phyloP scores from a whole-genome alignment of 2,329 filamentous ascomycete species.

The Exutisphaerella laricina region DNA sequence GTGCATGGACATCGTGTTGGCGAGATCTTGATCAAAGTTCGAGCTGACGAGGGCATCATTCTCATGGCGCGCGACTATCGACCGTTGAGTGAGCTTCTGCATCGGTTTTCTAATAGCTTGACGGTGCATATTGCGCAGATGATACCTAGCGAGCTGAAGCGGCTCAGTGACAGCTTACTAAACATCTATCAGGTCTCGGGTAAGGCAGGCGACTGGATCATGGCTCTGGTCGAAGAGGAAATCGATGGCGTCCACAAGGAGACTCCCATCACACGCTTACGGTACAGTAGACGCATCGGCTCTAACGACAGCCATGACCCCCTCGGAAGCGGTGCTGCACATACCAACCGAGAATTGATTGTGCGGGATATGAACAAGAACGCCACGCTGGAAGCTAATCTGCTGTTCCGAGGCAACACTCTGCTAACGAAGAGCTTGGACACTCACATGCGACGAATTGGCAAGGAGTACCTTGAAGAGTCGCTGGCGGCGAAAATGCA shows the following conservation, averaged over 20 bases:
- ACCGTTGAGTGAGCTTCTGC: conserved; percentile 72
- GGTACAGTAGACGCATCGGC: conserved; percentile 61
- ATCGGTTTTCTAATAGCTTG: conserved; percentile 75
- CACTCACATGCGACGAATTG: conserved; percentile 89
- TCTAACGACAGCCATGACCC: conserved; percentile 63
- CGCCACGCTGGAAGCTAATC: conserved; percentile 79
- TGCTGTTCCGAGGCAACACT: conserved; percentile 92
- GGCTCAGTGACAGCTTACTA: conserved; percentile 77
- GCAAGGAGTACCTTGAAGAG: conserved; percentile 87
- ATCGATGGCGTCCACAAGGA: conserved; percentile 90
- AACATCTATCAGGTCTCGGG: conserved; percentile 96
- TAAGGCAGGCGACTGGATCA: conserved; percentile 80
- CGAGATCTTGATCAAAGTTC: conserved; percentile 76
- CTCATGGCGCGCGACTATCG: conserved; percentile 81
- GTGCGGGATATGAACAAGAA: conserved; percentile 75
- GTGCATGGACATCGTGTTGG: conserved; percentile 70
- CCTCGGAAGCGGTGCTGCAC: conserved; percentile 29
- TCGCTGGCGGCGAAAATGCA: conserved; percentile 77
- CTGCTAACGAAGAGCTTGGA: conserved; percentile 89
- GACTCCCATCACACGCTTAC: conserved; percentile 58
- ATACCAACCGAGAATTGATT: conserved; percentile 62
- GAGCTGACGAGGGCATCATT: conserved; percentile 84
- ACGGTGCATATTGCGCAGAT: conserved; percentile 78
- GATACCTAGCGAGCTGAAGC: conserved; percentile 69
- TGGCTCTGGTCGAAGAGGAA: conserved; percentile 89